Percentiles rank a stretch among this genome's conserved stretches.
Conservation (phyloP, 805 yeast genomes). For the Cephaloascus albidus region DNA sequence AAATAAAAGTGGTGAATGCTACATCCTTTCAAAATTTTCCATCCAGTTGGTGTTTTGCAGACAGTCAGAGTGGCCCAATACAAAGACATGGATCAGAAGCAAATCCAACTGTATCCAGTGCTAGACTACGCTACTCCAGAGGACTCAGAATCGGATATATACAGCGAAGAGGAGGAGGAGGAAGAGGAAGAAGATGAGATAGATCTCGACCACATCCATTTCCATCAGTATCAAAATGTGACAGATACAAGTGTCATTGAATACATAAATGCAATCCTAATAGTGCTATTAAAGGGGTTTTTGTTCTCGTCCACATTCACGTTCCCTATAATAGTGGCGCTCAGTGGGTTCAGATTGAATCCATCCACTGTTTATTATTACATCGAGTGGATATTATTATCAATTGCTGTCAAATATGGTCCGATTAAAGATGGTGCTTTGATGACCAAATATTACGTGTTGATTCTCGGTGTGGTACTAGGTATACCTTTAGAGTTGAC, state of each 20-base stretch:
- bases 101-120: too few relatives aligned
- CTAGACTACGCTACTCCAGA: too few relatives aligned
- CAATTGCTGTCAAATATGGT: neutral
- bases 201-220: neutral
- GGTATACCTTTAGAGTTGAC: neutral
- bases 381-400: neutral
- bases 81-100: too few relatives aligned
- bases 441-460: neutral
- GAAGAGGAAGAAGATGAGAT: neutral
- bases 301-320: neutral
- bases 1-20: too few relatives aligned
- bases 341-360: neutral
- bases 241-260: neutral
- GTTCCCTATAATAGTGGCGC: neutral
- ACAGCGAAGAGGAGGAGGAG: too few relatives aligned
- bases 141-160: too few relatives aligned
- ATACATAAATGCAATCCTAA: neutral
- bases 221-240: neutral
- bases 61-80: too few relatives aligned
- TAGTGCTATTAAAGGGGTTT: neutral
- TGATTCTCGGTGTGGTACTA: neutral
- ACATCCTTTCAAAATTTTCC: too few relatives aligned
- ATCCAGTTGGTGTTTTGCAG: too few relatives aligned
- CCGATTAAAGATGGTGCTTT: neutral
- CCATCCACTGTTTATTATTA: neutral